These are phyloP conservation scores for Mortierella sp. DNA, from an alignment of 371 early-diverging fungal genomes.

Conservation along the genomic window DNA sequence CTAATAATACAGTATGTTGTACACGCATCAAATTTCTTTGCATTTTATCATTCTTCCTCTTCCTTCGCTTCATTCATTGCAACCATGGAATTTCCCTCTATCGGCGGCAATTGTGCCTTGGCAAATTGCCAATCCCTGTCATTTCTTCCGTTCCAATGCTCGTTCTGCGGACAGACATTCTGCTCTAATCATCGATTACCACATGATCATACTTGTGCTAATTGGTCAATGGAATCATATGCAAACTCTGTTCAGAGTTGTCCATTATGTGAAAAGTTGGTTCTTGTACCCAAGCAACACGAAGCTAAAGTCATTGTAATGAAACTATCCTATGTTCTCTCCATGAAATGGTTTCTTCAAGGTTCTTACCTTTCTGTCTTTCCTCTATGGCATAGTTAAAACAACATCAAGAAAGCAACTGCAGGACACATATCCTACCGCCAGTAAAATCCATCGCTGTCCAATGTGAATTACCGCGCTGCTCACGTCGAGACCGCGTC, in stretches of 20 bases:
- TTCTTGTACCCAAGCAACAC: slow-evolving; percentile 27
- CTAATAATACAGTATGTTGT: too few relatives aligned
- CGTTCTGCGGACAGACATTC: slow-evolving; percentile 28
- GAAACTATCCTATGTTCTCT: neutral
- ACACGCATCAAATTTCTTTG: neutral
- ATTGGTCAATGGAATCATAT: slow-evolving; percentile 30
- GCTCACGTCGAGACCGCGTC: slow-evolving; percentile 37
- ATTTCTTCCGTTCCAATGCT: slow-evolving; percentile 52
- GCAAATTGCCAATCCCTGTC: slow-evolving; percentile 33
- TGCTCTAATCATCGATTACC: slow-evolving; percentile 44
- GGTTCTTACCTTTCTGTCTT: neutral
- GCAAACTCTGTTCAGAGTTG: slow-evolving; percentile 46
- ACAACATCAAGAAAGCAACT: slow-evolving; percentile 35
- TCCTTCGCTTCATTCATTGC: neutral
- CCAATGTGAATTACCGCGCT: slow-evolving; percentile 16
- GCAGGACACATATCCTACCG: slow-evolving; percentile 36
- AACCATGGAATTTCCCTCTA: slow-evolving; percentile 48
- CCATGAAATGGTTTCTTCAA: neutral
- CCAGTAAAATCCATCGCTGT: slow-evolving; percentile 36
- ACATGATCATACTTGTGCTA: slow-evolving; percentile 27
- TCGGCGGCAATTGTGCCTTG: slow-evolving; percentile 38
- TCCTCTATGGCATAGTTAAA: slow-evolving; percentile 10
- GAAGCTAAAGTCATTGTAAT: slow-evolving; percentile 11
- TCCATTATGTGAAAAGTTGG: slow-evolving; percentile 24
- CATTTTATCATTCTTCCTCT: neutral